Base-by-base conservation (phyloP, 768 basidiomycete genomes). In the Tylopilus vinaceipallidus region DNA sequence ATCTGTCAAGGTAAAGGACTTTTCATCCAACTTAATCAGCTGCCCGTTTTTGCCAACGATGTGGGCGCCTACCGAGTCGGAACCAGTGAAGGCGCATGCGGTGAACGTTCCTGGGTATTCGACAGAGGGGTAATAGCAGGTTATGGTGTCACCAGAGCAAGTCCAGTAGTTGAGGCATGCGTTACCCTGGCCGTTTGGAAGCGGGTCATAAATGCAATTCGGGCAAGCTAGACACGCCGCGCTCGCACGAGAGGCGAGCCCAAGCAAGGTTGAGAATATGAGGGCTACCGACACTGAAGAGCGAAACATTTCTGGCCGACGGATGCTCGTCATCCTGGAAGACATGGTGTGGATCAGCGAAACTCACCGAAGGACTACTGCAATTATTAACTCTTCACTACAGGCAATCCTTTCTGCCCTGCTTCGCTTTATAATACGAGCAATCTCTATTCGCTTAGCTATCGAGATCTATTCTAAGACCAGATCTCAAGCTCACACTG, bases 101-200 rank as follows among this genome's bases (percentile, higher is more conserved):
- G 24, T 53, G 50, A 53, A 47, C 5, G 53, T 54, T 12, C 51
- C 51, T 9, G 52, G 52, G 26, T 54, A 40, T 27, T 54, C 40
- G 29, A 46, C 50, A 1, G 41, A 53, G 12, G 52, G 52, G 26
- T 54, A 54, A 32, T 54, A 54, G 16, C 53, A 54, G 8, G 44
- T 53, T 23, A 54, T 37, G 16, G 34, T 30, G 17, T 36, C 16
- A 27, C 35, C 53, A 2, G 51, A 47, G 22, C 51, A 54, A 4
- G 44, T 54, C 52, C 52, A 54, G 29, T 38, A 47, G 13, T 46
- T 41, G 30, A 54, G 53, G 14, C 51, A 32, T 33, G 45, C 50
- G 14, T 52, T 36, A 8, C 35, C 52, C 14, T 34, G 24, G 26
- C n/a, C 13, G n/a, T 43, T 42, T 6, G 20, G 29, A 13, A 50